Percentiles rank a stretch among this genome's conserved stretches.
These are phyloP conservation scores for Hirsutella thompsonii DNA, from an alignment of 2,329 filamentous ascomycete genomes.

Conservation along the genomic window DNA sequence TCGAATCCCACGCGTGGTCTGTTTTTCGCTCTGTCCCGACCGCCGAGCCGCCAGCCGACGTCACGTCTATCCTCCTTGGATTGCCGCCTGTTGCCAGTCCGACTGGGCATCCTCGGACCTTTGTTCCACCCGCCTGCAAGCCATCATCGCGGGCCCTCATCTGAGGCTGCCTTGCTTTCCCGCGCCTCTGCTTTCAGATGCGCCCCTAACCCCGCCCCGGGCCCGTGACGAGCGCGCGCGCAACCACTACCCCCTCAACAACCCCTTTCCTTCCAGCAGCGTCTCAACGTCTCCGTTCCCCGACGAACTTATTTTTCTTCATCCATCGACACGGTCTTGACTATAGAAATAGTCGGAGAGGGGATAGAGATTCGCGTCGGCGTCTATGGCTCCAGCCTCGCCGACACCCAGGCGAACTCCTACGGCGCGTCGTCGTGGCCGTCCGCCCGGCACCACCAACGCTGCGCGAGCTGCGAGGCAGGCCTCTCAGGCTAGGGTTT, in stretches of 20 bases:
- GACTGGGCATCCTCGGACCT: constrained; percentile 11
- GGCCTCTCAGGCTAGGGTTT: constrained; percentile 17
- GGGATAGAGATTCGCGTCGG: background rate
- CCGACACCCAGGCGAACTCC: constrained; percentile 27
- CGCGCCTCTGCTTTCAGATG: constrained; percentile 10
- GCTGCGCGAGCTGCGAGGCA: constrained; percentile 26
- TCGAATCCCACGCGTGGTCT: constrained; percentile 24
- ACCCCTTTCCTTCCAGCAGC: constrained; percentile 7
- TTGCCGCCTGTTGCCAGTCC: constrained; percentile 14
- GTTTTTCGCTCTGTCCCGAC: constrained; percentile 21
- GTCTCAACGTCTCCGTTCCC: too few relatives aligned
- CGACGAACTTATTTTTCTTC: too few relatives aligned
- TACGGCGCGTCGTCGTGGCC: constrained; percentile 32
- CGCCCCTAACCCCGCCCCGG: constrained; percentile 10
- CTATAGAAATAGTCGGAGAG: background rate
- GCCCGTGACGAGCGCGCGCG: constrained; percentile 18
- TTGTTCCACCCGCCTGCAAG: background rate
- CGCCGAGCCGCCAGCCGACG: constrained; percentile 18
- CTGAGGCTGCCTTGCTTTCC: constrained; percentile 4
- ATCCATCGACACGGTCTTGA: background rate
- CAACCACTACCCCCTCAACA: constrained; percentile 9
- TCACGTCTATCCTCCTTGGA: constrained; percentile 17
- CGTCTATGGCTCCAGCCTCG: constrained; percentile 19
- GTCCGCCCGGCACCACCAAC: constrained; percentile 30
- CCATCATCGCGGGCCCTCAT: background rate